Conservation (phyloP, 2,329 filamentous ascomycete species). For the Raffaelea arxii region DNA sequence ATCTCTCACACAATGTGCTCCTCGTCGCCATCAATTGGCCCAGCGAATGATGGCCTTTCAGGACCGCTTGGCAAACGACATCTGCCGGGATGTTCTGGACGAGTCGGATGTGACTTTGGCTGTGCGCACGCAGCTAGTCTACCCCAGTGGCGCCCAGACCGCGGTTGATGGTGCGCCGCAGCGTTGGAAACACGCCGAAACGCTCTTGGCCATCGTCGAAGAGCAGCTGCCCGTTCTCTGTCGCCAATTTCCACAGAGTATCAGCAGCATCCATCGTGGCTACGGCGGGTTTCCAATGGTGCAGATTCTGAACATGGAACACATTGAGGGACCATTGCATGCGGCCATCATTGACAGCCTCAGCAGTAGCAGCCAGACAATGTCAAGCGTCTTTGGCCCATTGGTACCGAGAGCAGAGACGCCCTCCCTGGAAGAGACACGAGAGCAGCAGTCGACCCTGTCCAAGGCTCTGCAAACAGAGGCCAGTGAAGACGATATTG, state of each 20-base stretch:
- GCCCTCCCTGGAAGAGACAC: not conserved
- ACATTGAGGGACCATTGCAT: not conserved
- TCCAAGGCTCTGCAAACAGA: not conserved
- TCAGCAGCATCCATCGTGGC: conserved; percentile 35
- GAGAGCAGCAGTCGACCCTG: not conserved
- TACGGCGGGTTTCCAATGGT: conserved; percentile 42
- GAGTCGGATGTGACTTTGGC: conserved; percentile 50
- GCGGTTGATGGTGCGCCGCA: conserved; percentile 42
- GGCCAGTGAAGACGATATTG: not conserved
- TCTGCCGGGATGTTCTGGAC: conserved; percentile 52
- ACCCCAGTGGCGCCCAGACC: conserved; percentile 39
- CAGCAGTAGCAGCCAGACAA: not conserved
- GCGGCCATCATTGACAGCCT: not conserved
- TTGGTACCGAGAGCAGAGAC: not conserved
- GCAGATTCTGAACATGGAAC: conserved; percentile 39
- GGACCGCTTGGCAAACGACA: conserved; percentile 30
- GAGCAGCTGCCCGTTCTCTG: conserved; percentile 26
- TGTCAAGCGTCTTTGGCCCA: not conserved
- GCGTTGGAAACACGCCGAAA: conserved; percentile 37
- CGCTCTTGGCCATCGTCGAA: conserved; percentile 29
- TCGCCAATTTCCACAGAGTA: conserved; percentile 23
- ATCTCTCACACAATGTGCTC: too few species aligned
- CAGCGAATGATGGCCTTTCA: conserved; percentile 40
- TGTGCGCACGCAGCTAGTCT: conserved; percentile 46
- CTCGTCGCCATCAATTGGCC: conserved; percentile 13